Conservation (phyloP, 2,329 filamentous ascomycete genomes). For the Hypocreales sp. region DNA sequence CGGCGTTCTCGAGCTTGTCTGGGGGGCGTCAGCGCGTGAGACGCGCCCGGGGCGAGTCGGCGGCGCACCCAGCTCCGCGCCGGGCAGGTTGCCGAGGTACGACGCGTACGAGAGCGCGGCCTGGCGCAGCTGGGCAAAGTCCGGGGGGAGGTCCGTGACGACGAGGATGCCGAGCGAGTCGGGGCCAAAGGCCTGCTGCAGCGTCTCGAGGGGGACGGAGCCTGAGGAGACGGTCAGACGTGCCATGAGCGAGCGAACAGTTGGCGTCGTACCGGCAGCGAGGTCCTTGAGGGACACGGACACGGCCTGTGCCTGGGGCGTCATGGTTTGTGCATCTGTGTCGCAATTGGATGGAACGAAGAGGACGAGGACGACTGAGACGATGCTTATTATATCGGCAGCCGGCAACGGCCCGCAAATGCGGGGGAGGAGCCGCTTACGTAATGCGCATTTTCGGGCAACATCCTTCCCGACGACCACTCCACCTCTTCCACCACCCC, state of each 20-base stretch:
- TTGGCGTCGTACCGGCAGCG: slow-evolving; percentile 30
- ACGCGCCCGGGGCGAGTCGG: background rate
- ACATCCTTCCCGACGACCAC: slow-evolving; percentile 12
- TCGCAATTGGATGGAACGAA: background rate
- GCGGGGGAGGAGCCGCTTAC: slow-evolving; percentile 10
- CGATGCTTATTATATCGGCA: too few relatives aligned
- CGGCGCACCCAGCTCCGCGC: slow-evolving; percentile 49
- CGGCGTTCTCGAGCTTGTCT: slow-evolving; percentile 42
- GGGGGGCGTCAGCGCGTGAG: slow-evolving; percentile 1
- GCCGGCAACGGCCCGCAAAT: too few relatives aligned
- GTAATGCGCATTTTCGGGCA: too few relatives aligned
- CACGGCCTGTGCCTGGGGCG: slow-evolving; percentile 35
- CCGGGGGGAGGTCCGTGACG: slow-evolving; percentile 67
- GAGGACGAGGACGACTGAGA: background rate
- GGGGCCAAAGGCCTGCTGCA: slow-evolving; percentile 76
- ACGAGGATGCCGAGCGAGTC: slow-evolving; percentile 83
- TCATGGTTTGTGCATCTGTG: slow-evolving; percentile 21
- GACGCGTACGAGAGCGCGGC: slow-evolving; percentile 74
- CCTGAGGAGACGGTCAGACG: slow-evolving; percentile 24
- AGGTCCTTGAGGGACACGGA: slow-evolving; percentile 48
- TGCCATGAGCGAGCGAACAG: background rate
- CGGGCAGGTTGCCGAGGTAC: slow-evolving; percentile 69
- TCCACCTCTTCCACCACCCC: too few relatives aligned
- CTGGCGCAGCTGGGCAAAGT: slow-evolving; percentile 57
- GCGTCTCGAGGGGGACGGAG: slow-evolving; percentile 48